Conservation (phyloP, 192 early-diverging fungal genomes). For the Spinellus fusiger region DNA sequence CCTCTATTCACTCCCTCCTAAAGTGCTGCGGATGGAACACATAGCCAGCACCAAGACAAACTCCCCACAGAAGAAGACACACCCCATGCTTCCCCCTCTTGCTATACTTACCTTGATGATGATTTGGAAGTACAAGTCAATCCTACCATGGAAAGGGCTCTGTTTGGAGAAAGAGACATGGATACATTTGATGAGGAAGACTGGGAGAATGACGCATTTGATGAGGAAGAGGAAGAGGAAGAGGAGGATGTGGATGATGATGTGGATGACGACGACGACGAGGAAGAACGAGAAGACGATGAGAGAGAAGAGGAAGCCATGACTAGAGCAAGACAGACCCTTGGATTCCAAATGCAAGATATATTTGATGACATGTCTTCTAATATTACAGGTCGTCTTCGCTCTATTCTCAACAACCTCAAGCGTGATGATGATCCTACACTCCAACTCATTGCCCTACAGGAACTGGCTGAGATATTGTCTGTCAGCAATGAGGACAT, state of each 20-base stretch:
- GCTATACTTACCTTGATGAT: background rate
- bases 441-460: slow-evolving; percentile 76
- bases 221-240: slow-evolving; percentile 30
- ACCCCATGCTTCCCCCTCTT: background rate
- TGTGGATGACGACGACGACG: slow-evolving; percentile 18
- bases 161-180: background rate
- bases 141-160: background rate
- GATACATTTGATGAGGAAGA: slow-evolving; percentile 9
- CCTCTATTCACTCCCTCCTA: too few relatives aligned
- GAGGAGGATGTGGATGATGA: slow-evolving; percentile 16
- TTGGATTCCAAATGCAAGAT: slow-evolving; percentile 29
- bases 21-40: too few relatives aligned
- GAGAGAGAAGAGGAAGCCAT: slow-evolving; percentile 35
- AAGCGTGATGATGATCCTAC: slow-evolving; percentile 51
- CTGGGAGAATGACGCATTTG: slow-evolving; percentile 9
- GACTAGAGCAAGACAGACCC: slow-evolving; percentile 8
- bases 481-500: slow-evolving; percentile 73
- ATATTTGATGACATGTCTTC: slow-evolving; percentile 35
- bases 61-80: background rate
- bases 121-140: background rate
- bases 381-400: slow-evolving; percentile 41
- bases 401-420: slow-evolving; percentile 55
- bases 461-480: slow-evolving; percentile 74
- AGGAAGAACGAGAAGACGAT: slow-evolving; percentile 19
- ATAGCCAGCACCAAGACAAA: background rate